These are phyloP conservation scores for Phalaenopsis equestris DNA, from an alignment of 106 monocot species.

Conservation along the genomic window DNA sequence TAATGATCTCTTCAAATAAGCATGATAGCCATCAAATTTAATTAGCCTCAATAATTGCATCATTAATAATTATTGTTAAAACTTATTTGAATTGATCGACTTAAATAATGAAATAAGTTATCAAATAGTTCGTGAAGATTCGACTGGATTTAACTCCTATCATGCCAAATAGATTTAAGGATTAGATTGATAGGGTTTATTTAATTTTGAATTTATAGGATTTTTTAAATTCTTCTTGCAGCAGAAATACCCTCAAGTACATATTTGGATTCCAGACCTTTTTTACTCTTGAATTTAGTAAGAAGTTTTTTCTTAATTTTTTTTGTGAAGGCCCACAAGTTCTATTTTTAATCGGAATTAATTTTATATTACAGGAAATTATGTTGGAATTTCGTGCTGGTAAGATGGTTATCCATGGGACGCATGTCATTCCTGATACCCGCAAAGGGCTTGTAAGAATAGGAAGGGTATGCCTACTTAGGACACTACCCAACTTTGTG, in stretches of 20 bases:
- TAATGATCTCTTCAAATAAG: too few relatives aligned
- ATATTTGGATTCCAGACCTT: neutral
- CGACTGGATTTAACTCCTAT: too few relatives aligned
- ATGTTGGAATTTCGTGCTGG: conserved; percentile 95
- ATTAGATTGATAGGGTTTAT: too few relatives aligned
- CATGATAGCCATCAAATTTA: too few relatives aligned
- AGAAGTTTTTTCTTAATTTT: neutral
- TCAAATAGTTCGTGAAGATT: too few relatives aligned
- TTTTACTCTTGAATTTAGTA: neutral
- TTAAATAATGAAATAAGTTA: too few relatives aligned
- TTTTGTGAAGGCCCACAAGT: neutral
- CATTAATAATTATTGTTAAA: too few relatives aligned
- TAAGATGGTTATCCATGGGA: conserved; percentile 66
- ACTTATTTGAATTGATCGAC: too few relatives aligned
- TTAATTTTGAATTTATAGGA: too few relatives aligned
- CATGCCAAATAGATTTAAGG: too few relatives aligned
- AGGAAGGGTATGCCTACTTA: conserved; percentile 53
- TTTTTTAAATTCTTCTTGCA: too few relatives aligned
- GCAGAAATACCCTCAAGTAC: neutral
- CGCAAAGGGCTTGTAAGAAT: conserved; percentile 91
- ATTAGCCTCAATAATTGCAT: too few relatives aligned
- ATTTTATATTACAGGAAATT: conserved; percentile 45
- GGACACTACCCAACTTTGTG: neutral
- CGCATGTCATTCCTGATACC: conserved; percentile 65
- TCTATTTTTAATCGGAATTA: neutral